Conservation (phyloP, 2,329 filamentous ascomycete species). For the Pseudocercospora fuligena region DNA sequence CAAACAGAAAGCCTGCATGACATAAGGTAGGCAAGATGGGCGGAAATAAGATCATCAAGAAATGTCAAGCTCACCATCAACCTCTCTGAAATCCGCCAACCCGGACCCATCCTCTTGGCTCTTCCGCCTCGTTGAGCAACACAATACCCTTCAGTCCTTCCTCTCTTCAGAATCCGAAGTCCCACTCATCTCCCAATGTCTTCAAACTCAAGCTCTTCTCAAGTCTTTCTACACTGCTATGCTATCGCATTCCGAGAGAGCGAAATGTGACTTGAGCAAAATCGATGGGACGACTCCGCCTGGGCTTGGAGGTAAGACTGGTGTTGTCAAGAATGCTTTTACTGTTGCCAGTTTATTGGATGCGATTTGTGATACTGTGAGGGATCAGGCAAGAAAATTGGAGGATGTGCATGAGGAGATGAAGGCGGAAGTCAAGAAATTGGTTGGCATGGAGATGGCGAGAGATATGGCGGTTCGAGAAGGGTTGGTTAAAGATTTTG, state of each 20-base stretch:
- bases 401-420: not conserved
- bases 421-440: not conserved
- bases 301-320: not conserved
- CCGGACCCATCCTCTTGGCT: not conserved
- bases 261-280: too few relatives aligned
- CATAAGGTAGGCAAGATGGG: not conserved
- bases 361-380: not conserved
- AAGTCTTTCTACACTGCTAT: not conserved
- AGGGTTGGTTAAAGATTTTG: not conserved
- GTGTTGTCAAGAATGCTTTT: conserved; percentile 1
- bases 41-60: not conserved
- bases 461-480: not conserved
- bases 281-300: not conserved
- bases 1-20: not conserved
- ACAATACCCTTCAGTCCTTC: not conserved
- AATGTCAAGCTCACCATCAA: not conserved
- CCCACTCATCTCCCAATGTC: not conserved
- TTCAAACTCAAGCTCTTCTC: not conserved
- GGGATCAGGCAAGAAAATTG: not conserved
- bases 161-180: not conserved
- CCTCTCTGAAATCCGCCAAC: not conserved
- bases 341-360: not conserved
- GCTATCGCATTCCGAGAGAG: not conserved
- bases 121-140: not conserved
- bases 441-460: not conserved